Conservation (phyloP, 2,329 filamentous ascomycete genomes). For the Phyllosticta paracitricarpa region DNA sequence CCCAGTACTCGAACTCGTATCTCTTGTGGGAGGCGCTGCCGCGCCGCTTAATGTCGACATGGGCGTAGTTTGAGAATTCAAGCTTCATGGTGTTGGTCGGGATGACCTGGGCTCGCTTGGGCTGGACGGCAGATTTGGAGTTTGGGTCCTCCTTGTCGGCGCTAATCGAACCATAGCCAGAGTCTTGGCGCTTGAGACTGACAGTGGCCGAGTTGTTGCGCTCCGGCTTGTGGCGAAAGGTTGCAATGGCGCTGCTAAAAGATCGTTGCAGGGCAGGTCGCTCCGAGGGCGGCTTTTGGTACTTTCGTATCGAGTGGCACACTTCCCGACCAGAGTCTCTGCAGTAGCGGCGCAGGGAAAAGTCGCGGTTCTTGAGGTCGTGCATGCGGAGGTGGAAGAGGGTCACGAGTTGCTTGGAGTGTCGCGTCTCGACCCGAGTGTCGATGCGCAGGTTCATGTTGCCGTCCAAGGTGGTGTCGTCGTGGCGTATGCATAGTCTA, state of each 20-base stretch:
- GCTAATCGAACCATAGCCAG: conserved; percentile 45
- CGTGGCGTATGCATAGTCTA: conserved; percentile 73
- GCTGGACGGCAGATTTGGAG: conserved; percentile 24
- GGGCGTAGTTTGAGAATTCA: conserved; percentile 95
- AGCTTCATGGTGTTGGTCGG: conserved; percentile 75
- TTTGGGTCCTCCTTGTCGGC: conserved; percentile 18
- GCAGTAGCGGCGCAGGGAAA: conserved; percentile 84
- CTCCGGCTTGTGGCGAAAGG: conserved; percentile 46
- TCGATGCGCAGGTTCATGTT: conserved; percentile 96
- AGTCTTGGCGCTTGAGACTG: conserved; percentile 46
- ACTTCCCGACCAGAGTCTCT: conserved; percentile 88
- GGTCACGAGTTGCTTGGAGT: conserved; percentile 53
- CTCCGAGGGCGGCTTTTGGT: conserved; percentile 44
- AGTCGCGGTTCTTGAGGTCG: conserved; percentile 74
- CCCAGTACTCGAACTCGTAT: conserved; percentile 95
- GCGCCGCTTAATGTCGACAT: conserved; percentile 67
- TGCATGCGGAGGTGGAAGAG: conserved; percentile 96
- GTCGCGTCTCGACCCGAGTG: conserved; percentile 53
- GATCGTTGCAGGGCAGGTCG: conserved; percentile 47
- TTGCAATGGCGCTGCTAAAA: conserved; percentile 49
- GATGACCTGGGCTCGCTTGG: conserved; percentile 27
- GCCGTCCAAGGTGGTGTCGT: conserved; percentile 80
- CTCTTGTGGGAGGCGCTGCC: conserved; percentile 58
- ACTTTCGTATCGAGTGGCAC: conserved; percentile 70
- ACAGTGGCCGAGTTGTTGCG: conserved; percentile 31